These are phyloP conservation scores for Musa beccarii DNA, from an alignment of 176 grass and related monocot genomes.

Conservation along the genomic window DNA sequence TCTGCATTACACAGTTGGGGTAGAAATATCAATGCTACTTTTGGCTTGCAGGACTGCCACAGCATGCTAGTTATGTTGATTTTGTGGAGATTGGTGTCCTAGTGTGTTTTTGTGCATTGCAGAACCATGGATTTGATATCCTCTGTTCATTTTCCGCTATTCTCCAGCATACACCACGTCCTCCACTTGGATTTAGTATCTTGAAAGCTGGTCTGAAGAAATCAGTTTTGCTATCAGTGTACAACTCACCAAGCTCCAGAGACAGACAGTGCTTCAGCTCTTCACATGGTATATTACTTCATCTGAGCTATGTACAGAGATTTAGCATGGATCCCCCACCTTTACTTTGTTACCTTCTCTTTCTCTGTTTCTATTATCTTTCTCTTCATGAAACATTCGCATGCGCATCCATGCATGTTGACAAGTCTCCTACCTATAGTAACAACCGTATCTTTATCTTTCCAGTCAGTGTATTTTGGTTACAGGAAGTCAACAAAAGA, in stretches of 20 bases:
- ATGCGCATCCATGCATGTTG: not conserved
- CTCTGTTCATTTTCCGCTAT: constrained; percentile 79
- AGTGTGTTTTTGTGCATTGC: constrained; percentile 86
- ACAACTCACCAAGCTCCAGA: constrained; percentile 55
- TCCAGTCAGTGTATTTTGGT: not conserved
- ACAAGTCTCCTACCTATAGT: not conserved
- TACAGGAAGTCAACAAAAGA: not conserved
- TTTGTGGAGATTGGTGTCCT: constrained; percentile 80
- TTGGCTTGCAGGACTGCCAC: constrained; percentile 52
- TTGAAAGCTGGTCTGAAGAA: constrained; percentile 93
- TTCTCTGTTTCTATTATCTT: not conserved
- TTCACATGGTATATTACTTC: constrained; percentile 52
- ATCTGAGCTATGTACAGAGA: not conserved
- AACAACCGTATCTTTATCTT: not conserved
- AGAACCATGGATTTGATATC: constrained; percentile 97
- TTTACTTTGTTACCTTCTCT: not conserved
- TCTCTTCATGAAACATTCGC: not conserved
- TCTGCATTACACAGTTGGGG: not conserved
- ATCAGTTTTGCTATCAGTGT: constrained; percentile 85
- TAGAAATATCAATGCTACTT: constrained; percentile 5
- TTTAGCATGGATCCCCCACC: not conserved
- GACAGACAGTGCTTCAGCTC: constrained; percentile 29
- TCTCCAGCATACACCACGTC: constrained; percentile 80
- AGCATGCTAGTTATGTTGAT: constrained; percentile 52
- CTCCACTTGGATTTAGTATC: constrained; percentile 87